Percentiles rank a stretch among this genome's conserved stretches.
These are phyloP conservation scores for Penicillium sclerotigenum DNA, from an alignment of 2,329 filamentous ascomycete species.

Conservation along the genomic window DNA sequence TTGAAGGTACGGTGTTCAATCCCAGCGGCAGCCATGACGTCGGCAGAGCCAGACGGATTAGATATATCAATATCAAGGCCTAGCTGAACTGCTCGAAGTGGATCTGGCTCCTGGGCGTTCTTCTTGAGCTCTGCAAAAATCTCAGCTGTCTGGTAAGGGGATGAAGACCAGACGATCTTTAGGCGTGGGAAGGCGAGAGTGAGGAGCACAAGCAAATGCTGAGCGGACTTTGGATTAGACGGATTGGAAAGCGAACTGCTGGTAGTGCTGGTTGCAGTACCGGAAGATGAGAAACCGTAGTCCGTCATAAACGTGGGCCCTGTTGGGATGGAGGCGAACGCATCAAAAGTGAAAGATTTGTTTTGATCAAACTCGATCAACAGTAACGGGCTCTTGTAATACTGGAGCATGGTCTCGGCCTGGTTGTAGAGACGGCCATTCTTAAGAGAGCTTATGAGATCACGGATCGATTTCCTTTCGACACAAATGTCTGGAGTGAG, in stretches of 20 bases:
- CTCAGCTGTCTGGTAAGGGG: conserved; percentile 92
- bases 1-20: conserved; percentile 68
- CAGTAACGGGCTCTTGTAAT: conserved; percentile 86
- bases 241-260: conserved; percentile 62
- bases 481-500: conserved; percentile 87
- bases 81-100: conserved; percentile 76
- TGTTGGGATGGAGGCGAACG: conserved; percentile 47
- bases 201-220: conserved; percentile 86
- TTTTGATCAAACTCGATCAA: conserved; percentile 98
- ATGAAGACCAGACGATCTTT: conserved; percentile 89
- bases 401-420: conserved; percentile 87
- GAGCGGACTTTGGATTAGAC: conserved; percentile 68
- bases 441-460: conserved; percentile 86
- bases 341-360: conserved; percentile 92
- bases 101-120: conserved; percentile 85
- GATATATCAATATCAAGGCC: conserved; percentile 63
- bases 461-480: conserved; percentile 88
- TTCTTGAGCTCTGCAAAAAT: conserved; percentile 94
- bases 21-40: conserved; percentile 56
- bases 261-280: conserved; percentile 50
- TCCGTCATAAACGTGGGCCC: conserved; percentile 46
- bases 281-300: conserved; percentile 50
- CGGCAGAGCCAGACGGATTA: conserved; percentile 36
- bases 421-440: conserved; percentile 91
- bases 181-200: conserved; percentile 88